Evolutionary conservation across 2,329 filamentous ascomycete genomes (phyloP).

Genomic region (Microdochium trichocladiopsis): DNA sequence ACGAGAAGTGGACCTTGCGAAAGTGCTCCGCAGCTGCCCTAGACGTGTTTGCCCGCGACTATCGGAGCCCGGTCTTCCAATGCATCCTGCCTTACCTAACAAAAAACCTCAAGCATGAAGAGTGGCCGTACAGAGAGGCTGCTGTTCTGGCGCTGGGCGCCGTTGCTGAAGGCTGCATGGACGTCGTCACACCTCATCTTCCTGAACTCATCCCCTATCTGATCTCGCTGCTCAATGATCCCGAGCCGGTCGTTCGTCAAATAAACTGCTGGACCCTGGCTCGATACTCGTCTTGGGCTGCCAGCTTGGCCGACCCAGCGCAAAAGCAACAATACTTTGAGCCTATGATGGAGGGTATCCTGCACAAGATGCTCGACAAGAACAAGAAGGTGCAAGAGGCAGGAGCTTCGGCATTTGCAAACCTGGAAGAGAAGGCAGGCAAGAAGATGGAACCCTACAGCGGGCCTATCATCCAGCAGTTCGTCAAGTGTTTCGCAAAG

Average conservation of each 20-base stretch:
- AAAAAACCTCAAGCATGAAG: conserved; percentile 76
- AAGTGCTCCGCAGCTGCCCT: conserved; percentile 96
- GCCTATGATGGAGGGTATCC: conserved; percentile 93
- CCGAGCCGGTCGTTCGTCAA: conserved; percentile 84
- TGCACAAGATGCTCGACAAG: conserved; percentile 89
- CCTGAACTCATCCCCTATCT: conserved; percentile 87
- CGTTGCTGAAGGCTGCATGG: conserved; percentile 90
- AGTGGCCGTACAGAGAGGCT: conserved; percentile 91
- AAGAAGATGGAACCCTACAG: conserved; percentile 77
- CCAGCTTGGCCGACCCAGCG: conserved; percentile 58
- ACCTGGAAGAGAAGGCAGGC: conserved; percentile 88
- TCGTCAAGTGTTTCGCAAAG: conserved; percentile 82
- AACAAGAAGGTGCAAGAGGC: conserved; percentile 99
- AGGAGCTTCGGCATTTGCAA: conserved; percentile 90
- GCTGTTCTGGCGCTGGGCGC: conserved; percentile 91
- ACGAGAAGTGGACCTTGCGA: conserved; percentile 89
- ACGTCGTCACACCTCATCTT: conserved; percentile 82
- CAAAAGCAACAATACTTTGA: conserved; percentile 78
- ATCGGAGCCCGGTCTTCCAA: conserved; percentile 80
- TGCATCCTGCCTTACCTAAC: conserved; percentile 89
- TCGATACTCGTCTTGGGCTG: conserved; percentile 88
- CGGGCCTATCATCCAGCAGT: conserved; percentile 83
- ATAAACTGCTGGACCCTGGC: conserved; percentile 98
- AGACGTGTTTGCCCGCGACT: conserved; percentile 89
- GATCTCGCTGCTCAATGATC: conserved; percentile 75